A percentile compares a stretch with the other conserved stretches of the same genome.
Conservation (phyloP, 257 asterid genomes). For the Salvia rosmarinus region DNA sequence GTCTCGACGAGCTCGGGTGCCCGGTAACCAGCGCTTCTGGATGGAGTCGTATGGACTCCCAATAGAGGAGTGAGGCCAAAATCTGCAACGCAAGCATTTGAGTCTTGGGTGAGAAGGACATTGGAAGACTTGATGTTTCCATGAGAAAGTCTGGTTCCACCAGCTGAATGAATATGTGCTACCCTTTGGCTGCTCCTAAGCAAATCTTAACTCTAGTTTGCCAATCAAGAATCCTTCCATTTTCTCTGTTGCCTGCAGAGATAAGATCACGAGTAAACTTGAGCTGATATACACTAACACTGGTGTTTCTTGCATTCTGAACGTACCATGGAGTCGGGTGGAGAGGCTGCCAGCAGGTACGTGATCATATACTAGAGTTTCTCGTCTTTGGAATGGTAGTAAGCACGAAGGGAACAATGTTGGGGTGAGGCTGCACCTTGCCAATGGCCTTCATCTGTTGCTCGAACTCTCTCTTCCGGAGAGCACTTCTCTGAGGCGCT, state of each 20-base stretch:
- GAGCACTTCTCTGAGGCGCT: conserved; percentile 62
- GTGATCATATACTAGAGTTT: conserved; percentile 62
- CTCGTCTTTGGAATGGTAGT: conserved; percentile 74
- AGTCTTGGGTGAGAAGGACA: conserved; percentile 51
- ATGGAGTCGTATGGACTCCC: conserved; percentile 47
- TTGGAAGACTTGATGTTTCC: conserved; percentile 79
- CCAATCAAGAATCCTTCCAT: conserved; percentile 63
- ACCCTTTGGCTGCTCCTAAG: conserved; percentile 75
- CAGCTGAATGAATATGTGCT: conserved; percentile 59
- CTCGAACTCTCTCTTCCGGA: conserved; percentile 63
- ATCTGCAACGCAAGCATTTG: conserved; percentile 53
- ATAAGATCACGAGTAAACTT: conserved; percentile 12
- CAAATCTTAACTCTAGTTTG: conserved; percentile 59
- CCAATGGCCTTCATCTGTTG: conserved; percentile 68
- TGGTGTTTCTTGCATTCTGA: not conserved
- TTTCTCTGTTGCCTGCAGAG: conserved; percentile 52
- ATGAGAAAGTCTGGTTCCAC: conserved; percentile 48
- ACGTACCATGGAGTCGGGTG: conserved; percentile 59
- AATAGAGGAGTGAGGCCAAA: conserved; percentile 55
- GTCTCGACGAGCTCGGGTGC: conserved; percentile 62
- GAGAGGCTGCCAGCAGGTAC: conserved; percentile 63
- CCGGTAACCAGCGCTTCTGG: conserved; percentile 55
- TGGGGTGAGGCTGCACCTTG: conserved; percentile 53
- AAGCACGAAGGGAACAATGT: conserved; percentile 63
- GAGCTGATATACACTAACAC: not conserved